A percentile compares a stretch with the other conserved stretches of the same genome.
These are phyloP conservation scores for Candida silvicultrix DNA, from an alignment of 805 yeast genomes.

Conservation along the genomic window DNA sequence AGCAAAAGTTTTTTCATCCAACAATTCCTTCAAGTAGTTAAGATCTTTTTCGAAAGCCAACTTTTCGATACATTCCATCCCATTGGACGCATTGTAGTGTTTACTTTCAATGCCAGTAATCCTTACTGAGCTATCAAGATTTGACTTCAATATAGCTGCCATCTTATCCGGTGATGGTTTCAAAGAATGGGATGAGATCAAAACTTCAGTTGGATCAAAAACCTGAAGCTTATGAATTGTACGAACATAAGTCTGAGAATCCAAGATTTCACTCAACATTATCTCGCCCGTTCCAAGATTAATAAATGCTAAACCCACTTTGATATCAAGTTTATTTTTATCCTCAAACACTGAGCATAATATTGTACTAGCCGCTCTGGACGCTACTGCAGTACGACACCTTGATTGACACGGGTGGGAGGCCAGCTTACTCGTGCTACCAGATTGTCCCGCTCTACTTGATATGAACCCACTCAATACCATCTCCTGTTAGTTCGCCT, in stretches of 20 bases:
- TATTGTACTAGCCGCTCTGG: slow-evolving; percentile 5
- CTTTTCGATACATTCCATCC: slow-evolving; percentile 14
- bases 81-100: slow-evolving; percentile 22
- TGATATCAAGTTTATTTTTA: slow-evolving; percentile 15
- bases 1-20: slow-evolving; percentile 25
- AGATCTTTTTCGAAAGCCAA: slow-evolving; percentile 16
- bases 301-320: slow-evolving; percentile 35
- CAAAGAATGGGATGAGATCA: slow-evolving; percentile 26
- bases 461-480: neutral
- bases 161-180: slow-evolving; percentile 25
- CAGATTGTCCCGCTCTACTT: neutral
- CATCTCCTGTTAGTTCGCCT: neutral
- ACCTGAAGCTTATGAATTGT: slow-evolving; percentile 35
- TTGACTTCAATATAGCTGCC: slow-evolving; percentile 29
- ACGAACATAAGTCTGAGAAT: slow-evolving; percentile 40
- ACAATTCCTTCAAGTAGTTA: slow-evolving; percentile 17
- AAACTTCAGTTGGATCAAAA: slow-evolving; percentile 27
- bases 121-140: slow-evolving; percentile 19
- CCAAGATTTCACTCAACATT: slow-evolving; percentile 30
- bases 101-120: slow-evolving; percentile 21
- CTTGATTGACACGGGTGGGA: neutral
- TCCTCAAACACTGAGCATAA: slow-evolving; percentile 24
- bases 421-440: neutral
- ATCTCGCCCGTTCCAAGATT: slow-evolving; percentile 32
- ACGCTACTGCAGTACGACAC: neutral